Percentiles rank a stretch among this genome's conserved stretches.
These are phyloP conservation scores for Entophlyctis luteolus DNA, from an alignment of 192 early-diverging fungal genomes.

Conservation along the genomic window DNA sequence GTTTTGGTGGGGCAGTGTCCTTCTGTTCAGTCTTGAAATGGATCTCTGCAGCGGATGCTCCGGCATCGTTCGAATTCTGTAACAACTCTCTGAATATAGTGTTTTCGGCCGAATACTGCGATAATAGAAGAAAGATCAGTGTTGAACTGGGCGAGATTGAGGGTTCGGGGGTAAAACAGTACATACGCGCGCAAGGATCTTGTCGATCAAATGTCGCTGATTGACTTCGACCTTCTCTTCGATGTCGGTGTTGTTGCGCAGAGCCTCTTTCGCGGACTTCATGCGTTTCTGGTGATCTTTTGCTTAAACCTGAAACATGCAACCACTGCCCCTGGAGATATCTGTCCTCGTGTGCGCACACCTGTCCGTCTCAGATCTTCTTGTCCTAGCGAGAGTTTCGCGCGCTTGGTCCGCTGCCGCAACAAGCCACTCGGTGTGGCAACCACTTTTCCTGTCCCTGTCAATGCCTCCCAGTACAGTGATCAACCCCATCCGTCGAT, in stretches of 20 bases:
- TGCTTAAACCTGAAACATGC: no score
- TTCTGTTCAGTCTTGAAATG: constrained; percentile 27
- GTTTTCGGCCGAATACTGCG: constrained; percentile 75
- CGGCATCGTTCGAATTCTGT: constrained; percentile 69
- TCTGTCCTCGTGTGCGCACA: no score
- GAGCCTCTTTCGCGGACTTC: constrained; percentile 27
- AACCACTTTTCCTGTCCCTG: no score
- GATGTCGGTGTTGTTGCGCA: constrained; percentile 17
- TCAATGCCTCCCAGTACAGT: no score
- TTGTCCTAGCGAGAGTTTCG: no score
- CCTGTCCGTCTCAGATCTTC: no score
- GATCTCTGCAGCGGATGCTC: constrained; percentile 44
- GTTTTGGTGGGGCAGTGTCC: neutral
- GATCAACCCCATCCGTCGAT: no score
- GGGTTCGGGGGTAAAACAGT: neutral
- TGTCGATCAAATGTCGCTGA: constrained; percentile 87
- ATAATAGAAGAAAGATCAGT: neutral
- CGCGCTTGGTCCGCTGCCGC: no score
- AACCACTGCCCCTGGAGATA: no score
- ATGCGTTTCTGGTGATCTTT: constrained; percentile 3
- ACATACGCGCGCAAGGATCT: constrained; percentile 68
- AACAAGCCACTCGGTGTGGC: no score
- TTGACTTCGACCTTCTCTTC: constrained; percentile 77
- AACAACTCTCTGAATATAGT: constrained; percentile 75
- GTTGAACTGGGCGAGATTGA: constrained; percentile 7